Base-by-base conservation (phyloP, 176 grass and related monocot species). In the Rhipidocladum racemiflorum region DNA sequence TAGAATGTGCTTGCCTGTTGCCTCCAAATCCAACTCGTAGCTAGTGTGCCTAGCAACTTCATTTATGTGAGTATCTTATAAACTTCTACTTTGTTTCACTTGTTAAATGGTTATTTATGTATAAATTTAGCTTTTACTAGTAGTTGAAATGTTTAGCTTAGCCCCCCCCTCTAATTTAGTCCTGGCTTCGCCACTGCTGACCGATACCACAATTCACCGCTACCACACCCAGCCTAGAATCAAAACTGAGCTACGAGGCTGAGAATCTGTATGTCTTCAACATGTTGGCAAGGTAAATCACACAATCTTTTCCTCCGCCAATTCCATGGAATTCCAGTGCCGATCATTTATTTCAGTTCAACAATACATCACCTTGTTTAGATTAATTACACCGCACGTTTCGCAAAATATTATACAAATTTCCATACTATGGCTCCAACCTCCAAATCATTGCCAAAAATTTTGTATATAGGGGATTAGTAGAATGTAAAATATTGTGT, bases 381-480 rank as follows among this genome's bases (percentile, higher is more conserved):
- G 21, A 39, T 29, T 74, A 48, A 44, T 72, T 59, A 68, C 18
- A 20, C 10, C 28, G 36, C 68, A 28, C n/a, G 24, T 21, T 38
- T 61, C 30, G 48, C 36, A 72, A 75, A 65, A 30, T 84, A 81
- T 63, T 81, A n/a, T 71, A 77, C 66, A 61, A 38, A 75, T 59
- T 39, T 53, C 7, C 21, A 14, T 13, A 57, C 4, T 21, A 40
- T 67, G 32, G 39, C 39, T 61, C 39, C 20, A 34, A 34, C 32
- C 32, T 34, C 32, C 32, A 24, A 54, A 61, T 43, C 43, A 44
- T 80, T 9, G 49, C 40, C 77, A 81, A 76, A 8, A 83, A 74
- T 62, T 90, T 78, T 82, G 79, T 83, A 86, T 59, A 90, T 16
- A n/a, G 2, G 45, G 61, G 54, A 25, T 75, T 45, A 53, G 16